These are phyloP conservation scores for Wickerhamomyces strasburgensis DNA, from an alignment of 805 yeast species.

Conservation along the genomic window DNA sequence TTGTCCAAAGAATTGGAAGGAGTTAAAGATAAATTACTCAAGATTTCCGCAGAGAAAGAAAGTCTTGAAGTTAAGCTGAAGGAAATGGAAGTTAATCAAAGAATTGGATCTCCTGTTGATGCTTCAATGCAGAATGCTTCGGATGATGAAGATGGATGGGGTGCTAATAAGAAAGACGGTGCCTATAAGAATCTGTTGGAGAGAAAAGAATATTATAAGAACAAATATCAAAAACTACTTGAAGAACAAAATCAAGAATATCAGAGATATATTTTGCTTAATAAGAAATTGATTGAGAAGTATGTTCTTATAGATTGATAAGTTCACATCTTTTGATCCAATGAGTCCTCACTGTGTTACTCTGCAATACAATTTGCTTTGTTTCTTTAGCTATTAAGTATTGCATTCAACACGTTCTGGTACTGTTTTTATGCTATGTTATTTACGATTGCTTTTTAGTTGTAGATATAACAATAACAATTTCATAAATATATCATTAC, in stretches of 20 bases:
- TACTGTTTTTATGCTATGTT: too few species aligned
- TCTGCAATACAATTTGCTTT: too few species aligned
- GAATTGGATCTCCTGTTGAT: neutral
- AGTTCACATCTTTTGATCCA: too few species aligned
- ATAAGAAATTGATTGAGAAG: constrained; percentile 8
- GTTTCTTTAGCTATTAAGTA: too few species aligned
- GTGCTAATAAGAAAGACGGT: constrained; percentile 1
- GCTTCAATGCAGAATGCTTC: neutral
- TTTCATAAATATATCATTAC: too few species aligned
- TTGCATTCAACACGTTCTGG: too few species aligned
- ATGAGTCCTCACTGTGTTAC: too few species aligned
- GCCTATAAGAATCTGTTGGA: constrained; percentile 9
- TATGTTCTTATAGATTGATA: constrained; percentile 4
- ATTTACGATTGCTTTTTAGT: too few species aligned
- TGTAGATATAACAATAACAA: too few species aligned
- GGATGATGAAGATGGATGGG: neutral
- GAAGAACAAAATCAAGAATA: constrained; percentile 11
- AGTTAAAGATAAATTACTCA: constrained; percentile 5
- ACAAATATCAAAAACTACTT: constrained; percentile 6
- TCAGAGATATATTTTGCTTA: constrained; percentile 4
- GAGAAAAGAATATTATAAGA: constrained; percentile 21
- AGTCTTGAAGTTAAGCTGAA: neutral
- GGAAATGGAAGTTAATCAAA: neutral
- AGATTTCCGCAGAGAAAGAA: neutral
- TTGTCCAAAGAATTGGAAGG: constrained; percentile 1